phyloP scores from a whole-genome alignment of 2,329 filamentous ascomycete species.

The Huntiella decipiens region DNA sequence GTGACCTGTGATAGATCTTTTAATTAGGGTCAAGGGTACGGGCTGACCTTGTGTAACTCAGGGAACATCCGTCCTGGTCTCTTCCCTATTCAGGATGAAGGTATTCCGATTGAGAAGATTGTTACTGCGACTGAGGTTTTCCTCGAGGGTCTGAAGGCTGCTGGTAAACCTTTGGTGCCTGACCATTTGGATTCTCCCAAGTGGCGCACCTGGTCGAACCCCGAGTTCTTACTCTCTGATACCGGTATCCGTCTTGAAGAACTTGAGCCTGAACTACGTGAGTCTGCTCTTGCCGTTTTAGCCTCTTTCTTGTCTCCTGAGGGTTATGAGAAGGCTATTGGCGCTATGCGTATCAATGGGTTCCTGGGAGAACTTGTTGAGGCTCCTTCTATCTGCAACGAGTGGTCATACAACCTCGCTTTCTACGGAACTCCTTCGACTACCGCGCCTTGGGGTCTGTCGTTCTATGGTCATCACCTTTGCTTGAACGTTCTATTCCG shows the following conservation, averaged over 20 bases:
- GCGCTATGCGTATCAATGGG: slow-evolving; percentile 55
- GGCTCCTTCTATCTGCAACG: slow-evolving; percentile 46
- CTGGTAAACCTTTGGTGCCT: slow-evolving; percentile 15
- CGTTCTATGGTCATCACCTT: slow-evolving; percentile 63
- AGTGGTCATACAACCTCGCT: slow-evolving; percentile 58
- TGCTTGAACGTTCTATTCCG: slow-evolving; percentile 54
- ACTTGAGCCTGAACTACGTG: slow-evolving; percentile 21
- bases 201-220: slow-evolving; percentile 55
- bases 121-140: slow-evolving; percentile 29
- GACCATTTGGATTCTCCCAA: slow-evolving; percentile 51
- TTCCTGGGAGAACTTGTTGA: slow-evolving; percentile 52
- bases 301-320: slow-evolving; percentile 42
- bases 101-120: slow-evolving; percentile 38
- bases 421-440: slow-evolving; percentile 45
- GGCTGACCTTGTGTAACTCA: slow-evolving; percentile 15
- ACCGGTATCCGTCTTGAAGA: slow-evolving; percentile 56
- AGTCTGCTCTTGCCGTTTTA: slow-evolving; percentile 36
- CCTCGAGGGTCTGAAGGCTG: slow-evolving; percentile 23
- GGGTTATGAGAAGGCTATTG: slow-evolving; percentile 50
- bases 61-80: slow-evolving; percentile 32
- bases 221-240: slow-evolving; percentile 49
- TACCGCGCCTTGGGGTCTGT: slow-evolving; percentile 47
- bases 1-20: background rate
- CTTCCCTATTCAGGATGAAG: slow-evolving; percentile 44
- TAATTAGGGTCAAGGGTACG: background rate